These are phyloP conservation scores for Articulospora tetracladia DNA, from an alignment of 495 filamentous ascomycete species.

Conservation along the genomic window DNA sequence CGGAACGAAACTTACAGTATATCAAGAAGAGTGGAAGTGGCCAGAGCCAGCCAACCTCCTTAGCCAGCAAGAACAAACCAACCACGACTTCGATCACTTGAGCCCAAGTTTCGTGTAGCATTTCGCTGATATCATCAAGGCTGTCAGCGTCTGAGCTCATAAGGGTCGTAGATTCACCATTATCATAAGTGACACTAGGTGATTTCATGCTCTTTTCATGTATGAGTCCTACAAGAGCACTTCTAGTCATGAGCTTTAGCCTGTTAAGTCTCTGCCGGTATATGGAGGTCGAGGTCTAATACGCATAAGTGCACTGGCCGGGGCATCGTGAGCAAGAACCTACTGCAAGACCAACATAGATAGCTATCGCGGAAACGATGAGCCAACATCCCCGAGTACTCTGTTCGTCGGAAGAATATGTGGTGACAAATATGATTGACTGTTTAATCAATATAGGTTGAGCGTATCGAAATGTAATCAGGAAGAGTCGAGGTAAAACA, in stretches of 20 bases:
- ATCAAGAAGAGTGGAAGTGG: conserved; percentile 55
- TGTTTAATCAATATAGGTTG: conserved; percentile 59
- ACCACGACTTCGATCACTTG: conserved; percentile 53
- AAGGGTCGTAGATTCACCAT: conserved; percentile 53
- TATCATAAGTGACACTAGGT: conserved; percentile 31
- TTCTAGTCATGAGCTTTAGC: conserved; percentile 54
- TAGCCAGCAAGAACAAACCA: conserved; percentile 54
- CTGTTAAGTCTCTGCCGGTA: conserved; percentile 57
- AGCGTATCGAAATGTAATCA: conserved; percentile 56
- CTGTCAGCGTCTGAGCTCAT: conserved; percentile 47
- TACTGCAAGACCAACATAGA: conserved; percentile 61
- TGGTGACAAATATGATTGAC: conserved; percentile 44
- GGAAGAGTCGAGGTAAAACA: conserved; percentile 48
- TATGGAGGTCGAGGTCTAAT: conserved; percentile 43
- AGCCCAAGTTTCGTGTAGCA: conserved; percentile 44
- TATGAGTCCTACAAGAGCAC: conserved; percentile 55
- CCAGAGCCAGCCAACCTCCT: conserved; percentile 52
- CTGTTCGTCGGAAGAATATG: conserved; percentile 26
- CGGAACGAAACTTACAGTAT: conserved; percentile 35
- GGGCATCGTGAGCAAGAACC: conserved; percentile 12
- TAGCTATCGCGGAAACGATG: conserved; percentile 49
- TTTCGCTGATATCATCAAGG: conserved; percentile 28
- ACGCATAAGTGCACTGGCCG: not conserved
- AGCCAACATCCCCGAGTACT: conserved; percentile 49
- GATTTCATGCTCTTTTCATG: conserved; percentile 45